Evolutionary conservation across 2,329 filamentous ascomycete genomes (phyloP), one percentile per base, ranked within the genome.

Genomic region (Kalaharituber pfeilii): DNA sequence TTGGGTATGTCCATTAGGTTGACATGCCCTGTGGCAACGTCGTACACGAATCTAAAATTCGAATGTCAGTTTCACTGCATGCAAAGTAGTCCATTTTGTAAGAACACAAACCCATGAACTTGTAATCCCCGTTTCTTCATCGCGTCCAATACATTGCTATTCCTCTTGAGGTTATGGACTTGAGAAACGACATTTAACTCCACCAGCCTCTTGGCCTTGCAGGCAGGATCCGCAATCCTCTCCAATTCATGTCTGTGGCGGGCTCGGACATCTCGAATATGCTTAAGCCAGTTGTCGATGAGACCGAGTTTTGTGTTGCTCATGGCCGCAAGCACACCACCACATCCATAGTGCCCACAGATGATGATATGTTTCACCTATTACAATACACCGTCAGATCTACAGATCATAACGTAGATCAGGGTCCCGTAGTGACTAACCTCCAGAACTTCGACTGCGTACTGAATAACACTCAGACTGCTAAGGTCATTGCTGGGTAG

Each of bases 151-250:
- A 93, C 75, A 24, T 77, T 75, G 50, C 74, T 72, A 67, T 86
- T 87, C 65, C 78, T 73, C 71, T 81, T 76, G 55, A 91, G 68
- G 20, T 78, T 75, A 61, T 79, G 72, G 56, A 89, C 72, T 24
- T 83, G 81, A 29, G 75, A 72, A 61, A 79, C 72, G 18, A 93
- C 83, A 66, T 91, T 91, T 63, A 88, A 70, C 71, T 89, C 83
- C 4, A 82, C 81, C 57, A 94, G 70, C 60, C 78, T 78, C 9
- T 76, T 68, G 1, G 73, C 73, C 50, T 77, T 74, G 50, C 74
- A 73, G 52, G 73, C 64, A 69, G 75, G 72, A 70, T 81, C 70
- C 65, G 68, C 8, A 67, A 83, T 73, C 66, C 74, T 63, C 68
- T 84, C 80, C 20, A 86, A 75, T 72, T 86, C 81, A 52, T 69